Evolutionary conservation across 805 yeast species (phyloP), one percentile per base, ranked within the genome.

Genomic region (Yamadazyma kitorensis): DNA sequence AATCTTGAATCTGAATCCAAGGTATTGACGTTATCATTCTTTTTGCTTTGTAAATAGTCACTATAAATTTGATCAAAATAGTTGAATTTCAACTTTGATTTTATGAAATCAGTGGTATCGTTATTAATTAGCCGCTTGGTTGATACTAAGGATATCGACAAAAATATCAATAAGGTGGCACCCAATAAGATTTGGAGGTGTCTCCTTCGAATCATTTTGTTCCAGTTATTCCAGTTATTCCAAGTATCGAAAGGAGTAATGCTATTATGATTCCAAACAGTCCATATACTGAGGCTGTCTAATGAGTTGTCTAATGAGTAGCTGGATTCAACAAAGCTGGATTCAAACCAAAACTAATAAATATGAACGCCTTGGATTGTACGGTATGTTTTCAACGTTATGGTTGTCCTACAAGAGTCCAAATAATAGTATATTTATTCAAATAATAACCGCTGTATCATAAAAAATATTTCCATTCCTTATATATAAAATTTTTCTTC

Each of bases 41-140:
- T 12, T 13, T 24, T 17, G 5, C 27, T 26, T 5, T 24, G 22
- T 16, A 31, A 22, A 25, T 29, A 31, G 14, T 36, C 27, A 13
- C 27, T 34, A 24, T 39, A 42, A 4, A 39, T 14, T 13, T 31
- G 27, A 14, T 38, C 46, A 36, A 42, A 33, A 24, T 42, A 42
- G 27, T 38, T 39, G 8, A 26, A 14, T 6, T 27, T 26, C 11
- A 33, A 16, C 10, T 27, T 23, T 5, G 10, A 15, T 12, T 24
- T 27, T 20, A 33, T 17, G 7, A 4, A 5, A 5, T 24, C n/a
- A 9, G 13, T 18, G n/a, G 29, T 24, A 11, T 34, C 37, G 9
- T 27, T 15, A 19, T 34, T 25, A 17, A 34, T 28, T 23, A 34
- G 22, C 10, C 33, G 22, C 15, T 16, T 22, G 6, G 37, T 34